These are phyloP conservation scores for Solanum hybrid DNA, from an alignment of 305 asterid genomes.

Conservation along the genomic window DNA sequence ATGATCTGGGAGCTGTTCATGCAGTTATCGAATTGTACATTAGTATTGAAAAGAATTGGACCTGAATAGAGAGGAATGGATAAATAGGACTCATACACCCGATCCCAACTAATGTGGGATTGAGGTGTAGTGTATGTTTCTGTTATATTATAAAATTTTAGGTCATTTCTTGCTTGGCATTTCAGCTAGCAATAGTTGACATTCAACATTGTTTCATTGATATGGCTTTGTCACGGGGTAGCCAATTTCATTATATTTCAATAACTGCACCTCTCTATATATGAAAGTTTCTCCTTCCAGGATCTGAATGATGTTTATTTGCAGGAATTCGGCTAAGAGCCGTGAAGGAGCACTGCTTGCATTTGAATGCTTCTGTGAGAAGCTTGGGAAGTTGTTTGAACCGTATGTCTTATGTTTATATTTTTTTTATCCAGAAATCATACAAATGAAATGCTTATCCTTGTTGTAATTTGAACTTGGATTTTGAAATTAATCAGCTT, in stretches of 20 bases:
- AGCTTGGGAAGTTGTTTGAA: constrained; percentile 93
- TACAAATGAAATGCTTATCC: background rate
- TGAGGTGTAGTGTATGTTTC: background rate
- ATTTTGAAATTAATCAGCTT: background rate
- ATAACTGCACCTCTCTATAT: background rate
- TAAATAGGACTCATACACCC: background rate
- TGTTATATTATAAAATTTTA: background rate
- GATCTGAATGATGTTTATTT: constrained; percentile 12
- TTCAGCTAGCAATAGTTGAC: background rate
- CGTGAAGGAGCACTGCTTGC: constrained; percentile 97
- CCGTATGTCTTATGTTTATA: constrained; percentile 54
- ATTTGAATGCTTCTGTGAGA: constrained; percentile 94
- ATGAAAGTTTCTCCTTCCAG: background rate
- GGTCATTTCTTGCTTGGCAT: background rate
- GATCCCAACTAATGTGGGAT: background rate
- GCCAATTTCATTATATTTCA: background rate
- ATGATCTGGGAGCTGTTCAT: background rate
- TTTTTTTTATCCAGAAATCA: background rate
- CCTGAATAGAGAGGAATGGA: background rate
- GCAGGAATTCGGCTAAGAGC: constrained; percentile 86
- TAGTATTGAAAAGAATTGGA: background rate
- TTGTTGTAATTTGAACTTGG: background rate
- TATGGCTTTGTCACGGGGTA: background rate
- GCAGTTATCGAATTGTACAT: background rate
- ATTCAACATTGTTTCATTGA: background rate